Evolutionary conservation across 805 yeast species (phyloP).

Genomic region (Saccharomycopsis fermentans): DNA sequence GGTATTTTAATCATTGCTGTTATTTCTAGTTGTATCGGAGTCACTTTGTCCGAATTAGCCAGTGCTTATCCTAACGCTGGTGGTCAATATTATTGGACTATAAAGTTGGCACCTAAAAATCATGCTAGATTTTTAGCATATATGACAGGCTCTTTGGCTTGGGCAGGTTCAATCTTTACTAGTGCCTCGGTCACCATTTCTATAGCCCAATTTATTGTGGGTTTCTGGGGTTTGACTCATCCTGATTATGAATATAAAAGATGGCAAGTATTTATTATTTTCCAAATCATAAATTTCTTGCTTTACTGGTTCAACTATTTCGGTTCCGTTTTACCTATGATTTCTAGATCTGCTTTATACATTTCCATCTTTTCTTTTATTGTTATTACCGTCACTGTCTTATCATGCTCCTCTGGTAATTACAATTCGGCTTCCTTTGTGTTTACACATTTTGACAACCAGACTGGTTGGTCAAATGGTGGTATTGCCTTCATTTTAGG

Average conservation of each 20-base stretch:
- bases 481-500: conserved; percentile 63
- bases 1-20: conserved; percentile 44
- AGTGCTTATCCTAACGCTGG: conserved; percentile 48
- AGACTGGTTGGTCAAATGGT: conserved; percentile 49
- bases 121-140: conserved; percentile 38
- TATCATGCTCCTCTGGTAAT: conserved; percentile 42
- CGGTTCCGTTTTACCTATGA: conserved; percentile 40
- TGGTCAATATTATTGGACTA: conserved; percentile 52
- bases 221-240: conserved; percentile 31
- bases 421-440: conserved; percentile 44
- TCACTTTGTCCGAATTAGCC: conserved; percentile 43
- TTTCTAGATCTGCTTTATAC: conserved; percentile 41
- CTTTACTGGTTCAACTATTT: conserved; percentile 39
- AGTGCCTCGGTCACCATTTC: conserved; percentile 50
- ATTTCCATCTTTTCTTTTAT: conserved; percentile 42
- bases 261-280: conserved; percentile 48
- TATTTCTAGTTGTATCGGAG: conserved; percentile 38
- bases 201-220: conserved; percentile 41
- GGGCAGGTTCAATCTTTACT: conserved; percentile 53
- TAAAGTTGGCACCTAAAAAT: conserved; percentile 40
- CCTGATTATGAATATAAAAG: conserved; percentile 29
- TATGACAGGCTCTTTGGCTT: conserved; percentile 52
- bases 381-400: conserved; percentile 42
- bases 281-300: conserved; percentile 34
- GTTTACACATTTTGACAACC: conserved; percentile 42